Evolutionary conservation across 2,329 filamentous ascomycete species (phyloP), one percentile per base, ranked within the genome.

Genomic region (Fusarium chaquense): DNA sequence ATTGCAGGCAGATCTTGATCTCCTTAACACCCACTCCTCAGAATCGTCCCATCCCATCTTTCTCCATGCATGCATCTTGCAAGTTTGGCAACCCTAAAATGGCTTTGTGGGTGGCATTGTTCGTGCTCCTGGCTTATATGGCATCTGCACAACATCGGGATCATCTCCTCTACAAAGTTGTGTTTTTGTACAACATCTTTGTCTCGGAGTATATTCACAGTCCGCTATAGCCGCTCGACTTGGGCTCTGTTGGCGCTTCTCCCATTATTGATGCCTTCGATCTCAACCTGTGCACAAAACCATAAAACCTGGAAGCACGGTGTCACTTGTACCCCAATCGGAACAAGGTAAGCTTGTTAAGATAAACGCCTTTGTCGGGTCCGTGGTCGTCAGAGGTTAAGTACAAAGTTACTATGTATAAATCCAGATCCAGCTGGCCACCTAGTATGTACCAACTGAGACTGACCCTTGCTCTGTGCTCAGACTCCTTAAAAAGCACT

Each of bases 391-490:
- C 41, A 30, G 64, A 59, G 32, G 50, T 70, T 58, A 51, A 70
- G 62, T 55, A 52, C 43, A 26, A 52, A 55, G 63, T 72, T 74
- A 61, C 72, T 75, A 74, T 72, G 41, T 44, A 44, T 44, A 44
- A 26, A 72, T 73, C 66, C 61, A 26, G 26, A 72, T 73, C 63
- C 59, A 62, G 72, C 65, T 51, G 50, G 58, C 41, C 41, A 57
- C 33, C 32, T 38, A 20, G 20, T 20, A 20, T 20, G 20, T 20
- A 40, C 38, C 57, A 62, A 55, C 49, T 68, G 55, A 60, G 54
- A 56, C 52, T 68, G 46, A 68, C 53, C 63, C 67, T 56, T 51
- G 58, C 43, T 45, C 56, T 36, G 58, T 38, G 38, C 24, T 45
- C 35, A 26, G 49, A 41, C 49, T 38, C 49, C 22, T 18, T 28